Evolutionary conservation across 306 rosid genomes (phyloP), one percentile per base, ranked within the genome.

Genomic region (Astragalus glycyphyllos): DNA sequence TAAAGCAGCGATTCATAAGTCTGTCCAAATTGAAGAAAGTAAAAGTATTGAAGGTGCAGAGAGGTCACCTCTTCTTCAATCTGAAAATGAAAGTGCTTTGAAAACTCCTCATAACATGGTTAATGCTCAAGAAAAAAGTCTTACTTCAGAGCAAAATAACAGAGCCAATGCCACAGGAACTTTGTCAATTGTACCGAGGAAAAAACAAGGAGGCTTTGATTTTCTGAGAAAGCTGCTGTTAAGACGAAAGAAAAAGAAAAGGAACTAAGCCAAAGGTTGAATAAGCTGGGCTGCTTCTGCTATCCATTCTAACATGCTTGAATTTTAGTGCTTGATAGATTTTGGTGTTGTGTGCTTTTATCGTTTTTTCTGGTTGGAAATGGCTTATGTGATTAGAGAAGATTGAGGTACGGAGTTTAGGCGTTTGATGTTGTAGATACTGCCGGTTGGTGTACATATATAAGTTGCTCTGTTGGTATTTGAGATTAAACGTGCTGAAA

Each of bases 141-240:
- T 44, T 5, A 50, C 76, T 38, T 75, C 75, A 65, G 82, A 79
- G 60, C 45, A 71, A 62, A 74, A 73, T 58, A 77, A 58, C 58
- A 49, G 65, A 56, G 70, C 37, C 78, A 78, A 49, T 48, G 68
- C 69, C 13, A 59, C 11, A 29, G 82, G 86, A 11, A 20, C 79
- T 58, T 55, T 76, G 58, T 77, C 89, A 37, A 64, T 90, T 53
- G 84, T 86, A n/a, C 68, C 86, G 0, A 51, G 75, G 65, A 86
- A 82, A 71, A 88, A 83, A 68, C 84, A 74, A 13, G 85, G 88
- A 50, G 79, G 80, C 23, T 83, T 86, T 61, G 87, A 80, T 78
- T 83, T 90, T 50, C 86, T 90, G 51, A 81, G 76, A 90, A 88
- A 79, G 70, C 69, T 90, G 32, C 72, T 90, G 55, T 20, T 76